These are phyloP conservation scores for Sporothrix globosa DNA, from an alignment of 2,329 filamentous ascomycete genomes.

Conservation along the genomic window DNA sequence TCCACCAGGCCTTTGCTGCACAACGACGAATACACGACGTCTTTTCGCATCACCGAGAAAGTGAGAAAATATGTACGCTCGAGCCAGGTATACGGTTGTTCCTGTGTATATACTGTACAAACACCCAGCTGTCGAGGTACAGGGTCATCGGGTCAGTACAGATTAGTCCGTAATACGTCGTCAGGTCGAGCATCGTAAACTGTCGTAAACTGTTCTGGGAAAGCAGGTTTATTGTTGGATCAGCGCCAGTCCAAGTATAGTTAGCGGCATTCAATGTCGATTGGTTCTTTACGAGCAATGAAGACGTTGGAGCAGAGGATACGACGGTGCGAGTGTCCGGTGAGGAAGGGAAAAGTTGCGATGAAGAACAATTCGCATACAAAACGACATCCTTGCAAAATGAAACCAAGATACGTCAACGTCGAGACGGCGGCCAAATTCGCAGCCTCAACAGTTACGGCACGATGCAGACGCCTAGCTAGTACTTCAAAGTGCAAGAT, in stretches of 20 bases:
- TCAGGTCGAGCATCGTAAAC: no score
- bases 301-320: not conserved
- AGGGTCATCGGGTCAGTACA: not conserved
- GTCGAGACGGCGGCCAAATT: not conserved
- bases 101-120: not conserved
- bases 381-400: conserved; percentile 5
- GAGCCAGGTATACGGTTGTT: not conserved
- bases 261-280: conserved; percentile 30
- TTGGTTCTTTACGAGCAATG: conserved; percentile 22
- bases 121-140: not conserved
- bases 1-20: conserved; percentile 14
- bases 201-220: not conserved
- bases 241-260: conserved; percentile 32
- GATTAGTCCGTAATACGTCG: no score
- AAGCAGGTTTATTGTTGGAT: conserved; percentile 28
- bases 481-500: not conserved
- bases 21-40: not conserved
- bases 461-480: conserved; percentile 12
- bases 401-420: not conserved
- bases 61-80: not conserved
- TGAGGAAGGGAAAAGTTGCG: not conserved
- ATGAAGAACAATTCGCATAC: not conserved
- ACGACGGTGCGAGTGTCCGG: not conserved
- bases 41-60: not conserved
- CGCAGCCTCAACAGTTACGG: conserved; percentile 1